Base-by-base conservation (phyloP, 805 yeast species). In the Ogataea angusta region DNA sequence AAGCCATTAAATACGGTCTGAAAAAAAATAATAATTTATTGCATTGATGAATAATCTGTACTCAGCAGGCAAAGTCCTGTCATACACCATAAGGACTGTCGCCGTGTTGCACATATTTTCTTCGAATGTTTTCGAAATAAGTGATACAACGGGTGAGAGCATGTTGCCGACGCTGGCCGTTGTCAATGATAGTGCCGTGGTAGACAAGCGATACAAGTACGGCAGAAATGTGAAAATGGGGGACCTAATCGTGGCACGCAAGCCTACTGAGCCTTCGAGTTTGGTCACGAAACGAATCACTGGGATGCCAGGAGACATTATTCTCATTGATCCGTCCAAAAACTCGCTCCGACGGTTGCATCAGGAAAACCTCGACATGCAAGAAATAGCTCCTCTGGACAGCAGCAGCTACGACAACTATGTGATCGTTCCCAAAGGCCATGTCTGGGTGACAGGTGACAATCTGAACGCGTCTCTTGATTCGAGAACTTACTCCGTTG, bases 361-460 rank as follows among this genome's bases (percentile, higher is more conserved):
- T 8, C 15, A 48, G 16, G 44, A 38, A 5, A 36, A 26, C 10
- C 15, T 43, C 2, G 47, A 39, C 23, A 26, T 26, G 38, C 42
- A 36, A 22, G 56, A 56, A 9, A 52, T 54, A 16, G 50, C 49
- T 30, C 45, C 39, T 2, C 21, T 21, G 7, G 48, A 31, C 21
- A 45, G 22, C 7, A 30, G 26, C 30, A 62, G 57, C 15, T 56
- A 38, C 38, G 70, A 76, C 54, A 74, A 76, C 42, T 87, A 70
- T 60, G 80, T 91, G 7, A 70, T 68, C 41, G 90, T 93, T 0
- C 99, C 99, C 1, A 78, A 81, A 50, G 99, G 99, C 2, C 99
- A 93, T 63, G 85, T 87, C 34, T 93, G 98, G 98, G 82, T 90
- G 3, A 88, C 97, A 0, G 99, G 99, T 2, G 99, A 93, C 57